Base-by-base conservation (phyloP, 805 yeast genomes). In the Blastobotrys muscicola region DNA sequence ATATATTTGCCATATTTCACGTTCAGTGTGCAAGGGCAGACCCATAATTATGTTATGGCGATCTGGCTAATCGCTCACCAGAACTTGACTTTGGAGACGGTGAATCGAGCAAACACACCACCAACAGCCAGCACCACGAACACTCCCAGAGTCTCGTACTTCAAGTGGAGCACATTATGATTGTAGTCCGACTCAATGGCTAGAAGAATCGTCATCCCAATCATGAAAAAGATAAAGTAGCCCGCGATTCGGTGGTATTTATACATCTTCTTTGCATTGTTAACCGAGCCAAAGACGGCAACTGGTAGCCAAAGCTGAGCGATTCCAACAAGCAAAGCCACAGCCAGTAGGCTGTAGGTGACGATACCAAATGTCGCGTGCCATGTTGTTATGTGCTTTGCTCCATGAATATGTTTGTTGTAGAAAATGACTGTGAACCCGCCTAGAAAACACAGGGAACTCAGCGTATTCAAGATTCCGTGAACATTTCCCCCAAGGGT, bases 231-330 rank as follows among this genome's bases (percentile, higher is more conserved):
- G 9, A 42, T 39, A 7, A 45, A n/a, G 37, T 57, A 57, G 8
- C 61, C 62, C 3, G 47, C 44, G 6, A 51, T 48, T n/a, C 62
- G 43, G 44, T 58, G 62, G 42, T 44, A 56, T 46, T 53, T 56
- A 50, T 58, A 58, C 38, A 50, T 34, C 31, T 46, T 35, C 45
- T 53, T 53, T n/a, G 58, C 61, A 13, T 46, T 49, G 29, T 38
- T 40, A 13, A 48, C 49, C 1, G 57, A 49, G 13, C 62, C 61
- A 34, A 56, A 57, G 20, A 58, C 38, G 33, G 20, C 36, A 3
- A 13, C 41, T 4, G 62, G 59, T 35, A 50, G 36, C 58, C 57
- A 58, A 41, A 46, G 57, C 36, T 53, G 54, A 2, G 57, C 53
- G 29, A 48, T 41, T 4, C 62, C 62, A 29, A 55, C 42, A 32